These are phyloP conservation scores for Telopea speciosissima DNA, from an alignment of 177 flowering plant species.

Conservation along the genomic window DNA sequence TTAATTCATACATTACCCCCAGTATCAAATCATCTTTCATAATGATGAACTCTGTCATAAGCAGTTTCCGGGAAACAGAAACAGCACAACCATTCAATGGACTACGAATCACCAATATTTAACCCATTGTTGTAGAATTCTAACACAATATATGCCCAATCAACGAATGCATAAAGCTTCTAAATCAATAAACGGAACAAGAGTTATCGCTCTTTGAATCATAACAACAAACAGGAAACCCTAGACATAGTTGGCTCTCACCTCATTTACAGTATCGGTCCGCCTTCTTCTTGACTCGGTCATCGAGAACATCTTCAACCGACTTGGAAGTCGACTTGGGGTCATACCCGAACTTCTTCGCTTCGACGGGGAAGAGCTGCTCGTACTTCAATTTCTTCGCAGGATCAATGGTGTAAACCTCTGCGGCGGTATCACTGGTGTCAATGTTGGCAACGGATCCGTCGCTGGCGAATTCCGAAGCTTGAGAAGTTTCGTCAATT, in stretches of 20 bases:
- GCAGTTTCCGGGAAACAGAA: too few species aligned
- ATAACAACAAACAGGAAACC: too few species aligned
- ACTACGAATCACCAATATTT: too few species aligned
- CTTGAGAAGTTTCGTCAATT: conserved; percentile 5
- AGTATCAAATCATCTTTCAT: too few species aligned
- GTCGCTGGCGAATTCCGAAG: conserved; percentile 3
- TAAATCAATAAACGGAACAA: too few species aligned
- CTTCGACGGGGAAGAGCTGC: conserved; percentile 74
- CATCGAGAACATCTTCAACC: conserved; percentile 80
- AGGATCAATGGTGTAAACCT: conserved; percentile 64
- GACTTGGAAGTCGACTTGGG: conserved; percentile 40
- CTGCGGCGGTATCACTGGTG: conserved; percentile 18
- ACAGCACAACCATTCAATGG: too few species aligned
- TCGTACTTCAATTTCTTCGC: conserved; percentile 83
- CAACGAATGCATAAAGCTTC: too few species aligned
- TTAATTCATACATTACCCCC: too few species aligned
- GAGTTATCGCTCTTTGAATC: too few species aligned
- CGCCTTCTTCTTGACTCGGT: conserved; percentile 94
- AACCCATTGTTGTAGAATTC: too few species aligned
- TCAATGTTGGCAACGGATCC: neutral
- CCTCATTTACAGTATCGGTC: conserved; percentile 88
- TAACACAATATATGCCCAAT: too few species aligned
- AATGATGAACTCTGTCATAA: too few species aligned
- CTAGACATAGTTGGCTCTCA: neutral
- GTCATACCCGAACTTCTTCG: conserved; percentile 74